A percentile compares a stretch with the other conserved stretches of the same genome.
phyloP scores from a whole-genome alignment of 2,329 filamentous ascomycete genomes.

The Cladophialophora chaetospira region DNA sequence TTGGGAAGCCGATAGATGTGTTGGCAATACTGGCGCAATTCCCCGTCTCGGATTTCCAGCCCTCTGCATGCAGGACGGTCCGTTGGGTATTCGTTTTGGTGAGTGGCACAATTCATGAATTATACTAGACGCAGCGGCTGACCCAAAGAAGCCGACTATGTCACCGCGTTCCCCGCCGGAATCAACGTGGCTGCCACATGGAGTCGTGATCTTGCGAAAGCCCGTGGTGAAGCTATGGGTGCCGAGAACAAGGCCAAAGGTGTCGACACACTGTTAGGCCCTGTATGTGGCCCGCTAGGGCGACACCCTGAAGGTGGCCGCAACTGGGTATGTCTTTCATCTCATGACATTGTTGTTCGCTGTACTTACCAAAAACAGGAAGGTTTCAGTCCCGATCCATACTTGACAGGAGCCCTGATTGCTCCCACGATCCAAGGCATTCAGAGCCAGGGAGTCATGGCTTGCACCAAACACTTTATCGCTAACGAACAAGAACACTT shows the following conservation, averaged over 20 bases:
- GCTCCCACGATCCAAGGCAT: constrained; percentile 76
- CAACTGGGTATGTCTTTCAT: constrained; percentile 59
- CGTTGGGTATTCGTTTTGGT: constrained; percentile 73
- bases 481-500: constrained; percentile 74
- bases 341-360: not conserved
- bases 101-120: constrained; percentile 12
- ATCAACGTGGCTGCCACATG: constrained; percentile 82
- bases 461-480: constrained; percentile 77
- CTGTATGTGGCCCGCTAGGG: constrained; percentile 73
- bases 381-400: constrained; percentile 70
- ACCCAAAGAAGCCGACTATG: constrained; percentile 64
- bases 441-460: constrained; percentile 78
- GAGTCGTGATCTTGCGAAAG: constrained; percentile 70
- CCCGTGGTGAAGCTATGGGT: constrained; percentile 72
- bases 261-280: constrained; percentile 73
- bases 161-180: constrained; percentile 77
- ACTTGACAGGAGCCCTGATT: constrained; percentile 71
- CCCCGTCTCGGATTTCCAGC: constrained; percentile 65
- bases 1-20: constrained; percentile 71
- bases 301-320: constrained; percentile 67
- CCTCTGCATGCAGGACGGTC: constrained; percentile 85
- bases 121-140: constrained; percentile 3
- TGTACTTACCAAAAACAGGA: constrained; percentile 34
- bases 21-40: constrained; percentile 66
- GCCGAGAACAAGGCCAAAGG: constrained; percentile 74